Base-by-base conservation (phyloP, 306 rosid species). In the Cicer bijugum region DNA sequence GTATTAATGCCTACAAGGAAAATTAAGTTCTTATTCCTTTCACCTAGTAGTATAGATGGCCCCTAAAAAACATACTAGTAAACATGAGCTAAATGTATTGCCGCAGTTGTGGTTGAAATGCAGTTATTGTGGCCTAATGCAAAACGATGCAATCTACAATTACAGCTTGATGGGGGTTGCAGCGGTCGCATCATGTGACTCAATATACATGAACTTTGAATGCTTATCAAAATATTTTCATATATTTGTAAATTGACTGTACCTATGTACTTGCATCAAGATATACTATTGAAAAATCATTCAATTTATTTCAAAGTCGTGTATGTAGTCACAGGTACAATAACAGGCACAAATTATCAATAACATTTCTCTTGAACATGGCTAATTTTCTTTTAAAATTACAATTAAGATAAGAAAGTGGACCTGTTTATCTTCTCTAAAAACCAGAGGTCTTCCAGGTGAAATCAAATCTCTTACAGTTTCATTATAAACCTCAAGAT, bases 341-440 rank as follows among this genome's bases (percentile, higher is more conserved):
- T n/a, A 66, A 52, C 8, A n/a, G 46, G 44, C 23, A 17, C 3
- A 12, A 63, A 72, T 9, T 33, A 14, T 58, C 53, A 19, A 40
- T 71, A 40, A 39, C 52, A 14, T 19, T 39, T 57, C 69, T 35
- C 71, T 74, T 45, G 69, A 44, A 37, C 11, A 14, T 14, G 55
- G 39, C 51, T 9, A 43, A 35, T 19, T 42, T 28, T 37, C 12
- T 42, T 28, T 28, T 28, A 28, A 28, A 28, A 19, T 7, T 74
- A 17, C 48, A 44, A 19, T 9, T 45, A 17, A 73, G 71, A 10
- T 35, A 48, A 42, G 72, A 44, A 50, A 48, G 65, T 38, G 5
- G 12, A 89, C 97, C 93, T 89, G 96, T 82, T 86, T 93, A 82
- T 93, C 98, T 88, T 93, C 97, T 89, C 98, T 86, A 42, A 93